These are phyloP conservation scores for Taiozyma sp. DNA, from an alignment of 1,139 yeast species.

Conservation along the genomic window DNA sequence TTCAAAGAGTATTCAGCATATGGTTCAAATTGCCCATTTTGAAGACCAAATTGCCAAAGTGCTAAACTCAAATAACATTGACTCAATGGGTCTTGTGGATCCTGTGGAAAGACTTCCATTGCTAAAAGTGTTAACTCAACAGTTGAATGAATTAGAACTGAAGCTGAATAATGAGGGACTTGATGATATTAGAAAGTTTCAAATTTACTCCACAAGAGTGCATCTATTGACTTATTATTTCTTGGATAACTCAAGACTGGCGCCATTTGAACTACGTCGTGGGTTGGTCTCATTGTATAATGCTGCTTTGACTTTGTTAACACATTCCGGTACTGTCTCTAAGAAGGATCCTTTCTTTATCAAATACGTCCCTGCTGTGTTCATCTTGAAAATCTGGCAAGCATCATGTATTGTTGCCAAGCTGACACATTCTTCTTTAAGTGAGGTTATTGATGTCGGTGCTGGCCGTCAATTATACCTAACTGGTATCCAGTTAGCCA, in stretches of 20 bases:
- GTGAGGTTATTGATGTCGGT: conserved; percentile 58
- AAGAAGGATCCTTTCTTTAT: conserved; percentile 56
- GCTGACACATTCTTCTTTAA: conserved; percentile 68
- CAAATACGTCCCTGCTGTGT: conserved; percentile 77
- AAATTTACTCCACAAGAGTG: conserved; percentile 66
- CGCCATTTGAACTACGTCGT: conserved; percentile 49
- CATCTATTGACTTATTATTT: conserved; percentile 80
- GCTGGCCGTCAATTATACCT: conserved; percentile 70
- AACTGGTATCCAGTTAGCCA: conserved; percentile 62
- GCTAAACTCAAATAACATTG: conserved; percentile 65
- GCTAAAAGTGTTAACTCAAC: conserved; percentile 60
- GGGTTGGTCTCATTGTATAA: conserved; percentile 77
- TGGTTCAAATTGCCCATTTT: conserved; percentile 77
- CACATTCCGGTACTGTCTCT: conserved; percentile 61
- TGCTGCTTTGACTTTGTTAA: conserved; percentile 65
- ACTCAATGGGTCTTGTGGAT: conserved; percentile 53
- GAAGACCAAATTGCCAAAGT: conserved; percentile 83
- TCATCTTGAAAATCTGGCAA: conserved; percentile 82
- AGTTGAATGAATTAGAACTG: conserved; percentile 70
- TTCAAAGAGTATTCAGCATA: conserved; percentile 59
- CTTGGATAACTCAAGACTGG: conserved; percentile 47
- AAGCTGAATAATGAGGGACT: conserved; percentile 34
- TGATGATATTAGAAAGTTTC: conserved; percentile 66
- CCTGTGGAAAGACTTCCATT: conserved; percentile 73
- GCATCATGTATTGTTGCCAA: conserved; percentile 82